Conservation (phyloP, 345 rosid genomes). For the Sisymbrium altissimum region DNA sequence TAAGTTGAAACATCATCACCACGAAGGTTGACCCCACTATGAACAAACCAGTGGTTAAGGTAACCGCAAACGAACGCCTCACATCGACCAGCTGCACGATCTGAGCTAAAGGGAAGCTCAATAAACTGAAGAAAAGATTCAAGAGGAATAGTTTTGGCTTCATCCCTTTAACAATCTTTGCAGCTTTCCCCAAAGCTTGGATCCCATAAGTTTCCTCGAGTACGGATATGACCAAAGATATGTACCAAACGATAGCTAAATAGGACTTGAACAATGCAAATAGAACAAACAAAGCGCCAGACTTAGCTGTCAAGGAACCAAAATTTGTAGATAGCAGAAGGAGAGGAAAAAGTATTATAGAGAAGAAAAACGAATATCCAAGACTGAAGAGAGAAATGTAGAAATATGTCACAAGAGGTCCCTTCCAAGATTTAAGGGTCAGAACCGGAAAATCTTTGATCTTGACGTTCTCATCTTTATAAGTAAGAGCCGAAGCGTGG, state of each 20-base stretch:
- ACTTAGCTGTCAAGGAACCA: neutral
- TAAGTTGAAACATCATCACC: conserved; percentile 36
- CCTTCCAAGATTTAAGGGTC: conserved; percentile 36
- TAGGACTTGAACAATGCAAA: conserved; percentile 32
- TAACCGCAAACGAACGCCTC: neutral
- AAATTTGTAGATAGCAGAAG: neutral
- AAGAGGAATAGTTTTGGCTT: conserved; percentile 43
- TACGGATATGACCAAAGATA: conserved; percentile 53
- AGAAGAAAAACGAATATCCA: conserved; percentile 37
- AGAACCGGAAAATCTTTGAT: conserved; percentile 27
- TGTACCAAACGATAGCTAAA: conserved; percentile 45
- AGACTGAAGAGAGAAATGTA: conserved; percentile 34
- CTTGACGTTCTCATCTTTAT: conserved; percentile 25
- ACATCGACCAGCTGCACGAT: neutral
- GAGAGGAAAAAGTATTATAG: conserved; percentile 13
- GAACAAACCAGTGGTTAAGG: conserved; percentile 26
- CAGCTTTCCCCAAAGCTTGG: conserved; percentile 59
- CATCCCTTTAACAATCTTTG: conserved; percentile 47
- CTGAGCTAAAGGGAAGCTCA: conserved; percentile 1
- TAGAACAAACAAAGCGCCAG: neutral
- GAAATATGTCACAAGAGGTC: conserved; percentile 43
- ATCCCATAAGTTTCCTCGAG: conserved; percentile 51
- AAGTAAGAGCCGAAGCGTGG: conserved; percentile 37
- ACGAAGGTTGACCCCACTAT: conserved; percentile 15
- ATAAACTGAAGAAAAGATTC: conserved; percentile 33